Evolutionary conservation across 2,329 filamentous ascomycete species (phyloP), one percentile per base, ranked within the genome.

Genomic region (Pseudogymnoascus sp.): DNA sequence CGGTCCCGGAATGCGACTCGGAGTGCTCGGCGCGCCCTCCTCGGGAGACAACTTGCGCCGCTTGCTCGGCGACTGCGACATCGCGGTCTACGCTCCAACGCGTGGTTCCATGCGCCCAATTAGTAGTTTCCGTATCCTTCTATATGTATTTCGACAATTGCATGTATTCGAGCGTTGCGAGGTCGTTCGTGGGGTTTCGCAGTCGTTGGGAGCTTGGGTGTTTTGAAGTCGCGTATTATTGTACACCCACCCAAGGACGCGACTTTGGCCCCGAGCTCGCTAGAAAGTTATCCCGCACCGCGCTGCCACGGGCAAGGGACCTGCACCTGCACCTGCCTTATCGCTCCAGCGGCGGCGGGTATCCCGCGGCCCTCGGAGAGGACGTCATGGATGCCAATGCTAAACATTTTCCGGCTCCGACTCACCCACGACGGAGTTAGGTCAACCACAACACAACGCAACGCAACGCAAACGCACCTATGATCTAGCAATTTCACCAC

Each of bases 51-150:
- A 85, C 71, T 85, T 86, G 70, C 85, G 82, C 71, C 85, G 79
- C 74, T 90, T 89, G 4, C 84, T 78, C 56, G 85, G 82, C 26
- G 85, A 84, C 62, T 80, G 77, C 66, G 85, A 82, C 80, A 83
- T 82, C 65, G 65, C 35, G 37, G 16, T 61, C 60, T 37, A 46
- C 41, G 19, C 60, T n/a, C 31, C 19, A 50, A 46, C 50, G 8
- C 6, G 11, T 19, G 12, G 10, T 11, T 40, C 33, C 41, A 46
- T 46, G 22, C 22, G 41, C 41, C 6, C 41, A 1, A 8, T 10
- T 2, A 3, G 5, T 46, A 2, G 5, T 3, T 8, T 43, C 6
- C 2, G 10, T 35, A 61, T 37, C 37, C n/a, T 19, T 19, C 33
- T 24, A 24, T 46, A 19, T 11, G 19, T 24, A 24, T 19, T 26